Evolutionary conservation across 2,329 filamentous ascomycete species (phyloP), one percentile per base, ranked within the genome.

Genomic region (Pseudopyrenochaeta lycopersici): DNA sequence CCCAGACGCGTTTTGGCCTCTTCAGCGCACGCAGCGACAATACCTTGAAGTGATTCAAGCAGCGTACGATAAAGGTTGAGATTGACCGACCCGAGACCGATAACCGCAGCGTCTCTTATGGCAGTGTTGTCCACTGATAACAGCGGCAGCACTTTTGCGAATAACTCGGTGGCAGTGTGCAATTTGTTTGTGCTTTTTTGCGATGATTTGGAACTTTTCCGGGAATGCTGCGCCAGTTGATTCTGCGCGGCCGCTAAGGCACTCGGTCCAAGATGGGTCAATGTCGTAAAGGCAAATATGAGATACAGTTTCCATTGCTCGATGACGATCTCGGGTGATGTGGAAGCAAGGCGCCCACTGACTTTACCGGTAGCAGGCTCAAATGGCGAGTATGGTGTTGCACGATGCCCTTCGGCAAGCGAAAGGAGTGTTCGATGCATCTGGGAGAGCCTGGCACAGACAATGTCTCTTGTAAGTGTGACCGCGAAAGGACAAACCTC

Each of bases 271-370:
- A 91, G 85, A 62, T 95, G 95, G 32, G 91, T 93, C 51, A 99
- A 82, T 0, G 95, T 98, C 9, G 94, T 97, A 76, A 96, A 99
- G 9, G 94, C 95, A 78, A 99, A 97, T 49, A 97, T 93, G 21
- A 99, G 83, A 73, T 98, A 98, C 2, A 98, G 81, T 76, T 97
- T 98, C 94, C 94, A 99, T 73, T 99, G 95, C 75, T 98, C 96
- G 53, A 99, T 87, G 52, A 97, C 83, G 18, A 96, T 87, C 66
- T 96, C 92, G 0, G 93, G 90, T 15, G 92, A 90, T 1, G 89
- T 88, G 2, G 87, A 89, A 53, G 84, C 74, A 30, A 78, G 59
- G 14, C 76, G 87, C 54, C 84, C 85, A 70, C 86, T 81, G 62
- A 79, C 82, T 68, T 83, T 88, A 23, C 81, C 80, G 6, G 83